Base-by-base conservation (phyloP, 345 rosid species). In the Microthlaspi erraticum region DNA sequence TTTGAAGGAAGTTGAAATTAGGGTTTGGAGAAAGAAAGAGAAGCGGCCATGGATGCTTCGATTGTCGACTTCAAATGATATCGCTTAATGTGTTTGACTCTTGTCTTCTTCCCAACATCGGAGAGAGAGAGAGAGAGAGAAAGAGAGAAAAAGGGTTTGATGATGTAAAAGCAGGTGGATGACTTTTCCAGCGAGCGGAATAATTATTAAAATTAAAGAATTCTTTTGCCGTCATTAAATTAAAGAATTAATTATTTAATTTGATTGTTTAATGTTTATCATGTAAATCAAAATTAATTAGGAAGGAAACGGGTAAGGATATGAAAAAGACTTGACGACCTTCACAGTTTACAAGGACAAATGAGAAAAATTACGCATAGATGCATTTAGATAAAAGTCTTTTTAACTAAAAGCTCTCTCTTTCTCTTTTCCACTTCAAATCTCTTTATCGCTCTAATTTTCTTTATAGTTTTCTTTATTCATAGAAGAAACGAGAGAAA, bases 91-190 rank as follows among this genome's bases (percentile, higher is more conserved):
- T 69, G 71, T 76, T 60, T 45, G 66, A 50, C 60, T 66, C 73
- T 42, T 64, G 76, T 77, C 74, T 41, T 61, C 39, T 33, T 74
- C 75, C 11, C 26, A n/a, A 29, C n/a, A 12, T 48, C 31, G 17
- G 10, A 42, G 49, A 70, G 33, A 43, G 56, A 71, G 68, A 75
- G 37, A 60, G 39, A 64, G 10, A 41, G 49, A 70, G 33, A 43
- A 51, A 71, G 60, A 49, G 26, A 16, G 60, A 71, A 74, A 68
- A 53, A 58, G 59, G 29, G 74, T 71, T 71, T 53, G 62, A 32
- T 80, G 64, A 60, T 46, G 74, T 66, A 82, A 74, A 56, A 52
- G 76, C 71, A 74, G 73, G 73, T 74, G 51, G 56, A 66, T 49
- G 78, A 66, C 78, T 74, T 66, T 74, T 74, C 60, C 32, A 43